phyloP scores from a whole-genome alignment of 139 green algal genomes.

The Coccomyxa sp. region DNA sequence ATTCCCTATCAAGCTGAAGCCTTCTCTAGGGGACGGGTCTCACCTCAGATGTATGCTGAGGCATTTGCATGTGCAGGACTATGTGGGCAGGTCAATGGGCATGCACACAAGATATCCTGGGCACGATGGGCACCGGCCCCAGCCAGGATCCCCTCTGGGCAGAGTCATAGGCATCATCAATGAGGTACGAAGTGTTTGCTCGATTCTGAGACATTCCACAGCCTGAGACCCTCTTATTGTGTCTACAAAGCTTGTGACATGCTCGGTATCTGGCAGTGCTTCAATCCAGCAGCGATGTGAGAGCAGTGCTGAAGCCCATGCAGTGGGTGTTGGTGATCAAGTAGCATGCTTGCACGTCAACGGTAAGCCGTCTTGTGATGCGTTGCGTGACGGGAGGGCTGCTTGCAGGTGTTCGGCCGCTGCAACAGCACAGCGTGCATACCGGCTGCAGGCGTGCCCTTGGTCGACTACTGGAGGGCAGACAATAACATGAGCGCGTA shows the following conservation, averaged over 20 bases:
- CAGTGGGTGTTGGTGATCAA: too few species aligned
- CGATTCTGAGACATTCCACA: too few species aligned
- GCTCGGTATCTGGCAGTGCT: too few species aligned
- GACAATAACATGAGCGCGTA: not conserved
- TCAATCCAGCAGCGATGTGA: too few species aligned
- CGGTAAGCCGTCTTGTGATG: too few species aligned
- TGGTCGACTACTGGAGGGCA: not conserved
- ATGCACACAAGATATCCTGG: slow-evolving; percentile 13
- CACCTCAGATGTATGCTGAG: not conserved
- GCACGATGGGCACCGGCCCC: slow-evolving; percentile 2
- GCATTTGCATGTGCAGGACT: not conserved
- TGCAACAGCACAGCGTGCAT: not conserved
- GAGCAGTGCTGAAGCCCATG: too few species aligned
- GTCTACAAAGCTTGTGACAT: too few species aligned
- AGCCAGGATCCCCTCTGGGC: not conserved
- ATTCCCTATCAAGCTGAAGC: not conserved
- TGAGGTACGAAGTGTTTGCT: too few species aligned
- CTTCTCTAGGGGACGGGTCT: not conserved
- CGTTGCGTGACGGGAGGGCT: too few species aligned
- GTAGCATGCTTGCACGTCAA: too few species aligned
- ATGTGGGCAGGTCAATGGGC: not conserved
- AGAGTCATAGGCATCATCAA: not conserved
- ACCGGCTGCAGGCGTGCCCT: not conserved
- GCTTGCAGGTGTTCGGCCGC: not conserved
- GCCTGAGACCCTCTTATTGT: too few species aligned